A percentile compares a stretch with the other conserved stretches of the same genome.
Evolutionary conservation across 1,284 basidiomycete genomes (phyloP).

Genomic region (Thecaphora frezii): DNA sequence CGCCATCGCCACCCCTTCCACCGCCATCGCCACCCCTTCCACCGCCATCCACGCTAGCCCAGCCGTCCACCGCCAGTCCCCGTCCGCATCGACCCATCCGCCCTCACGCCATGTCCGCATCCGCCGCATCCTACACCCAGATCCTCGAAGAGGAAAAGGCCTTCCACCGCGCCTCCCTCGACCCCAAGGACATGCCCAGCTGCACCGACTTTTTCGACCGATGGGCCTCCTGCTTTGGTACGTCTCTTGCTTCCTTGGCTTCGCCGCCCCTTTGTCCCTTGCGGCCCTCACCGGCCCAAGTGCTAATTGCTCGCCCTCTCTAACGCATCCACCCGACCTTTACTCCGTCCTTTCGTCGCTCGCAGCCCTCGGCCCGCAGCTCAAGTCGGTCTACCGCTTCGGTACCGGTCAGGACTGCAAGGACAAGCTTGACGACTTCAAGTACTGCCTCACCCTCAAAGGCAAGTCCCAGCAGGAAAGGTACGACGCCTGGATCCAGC

Average conservation of each 20-base stretch:
- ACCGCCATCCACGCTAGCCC: too few species aligned
- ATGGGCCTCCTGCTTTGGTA: slow-evolving; percentile 52
- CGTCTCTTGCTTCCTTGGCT: neutral
- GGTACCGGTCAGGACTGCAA: slow-evolving; percentile 77
- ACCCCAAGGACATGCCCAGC: slow-evolving; percentile 39
- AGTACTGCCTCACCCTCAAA: slow-evolving; percentile 88
- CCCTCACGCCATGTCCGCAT: too few species aligned
- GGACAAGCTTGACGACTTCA: slow-evolving; percentile 85
- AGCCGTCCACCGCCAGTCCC: too few species aligned
- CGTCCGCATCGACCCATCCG: too few species aligned
- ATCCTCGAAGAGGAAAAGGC: slow-evolving; percentile 36
- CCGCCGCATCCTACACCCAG: too few species aligned
- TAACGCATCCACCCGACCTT: too few species aligned
- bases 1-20: too few species aligned
- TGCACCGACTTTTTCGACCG: slow-evolving; percentile 54
- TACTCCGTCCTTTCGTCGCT: too few species aligned
- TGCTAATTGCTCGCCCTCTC: too few species aligned
- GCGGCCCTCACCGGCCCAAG: too few species aligned
- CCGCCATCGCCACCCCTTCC: too few species aligned
- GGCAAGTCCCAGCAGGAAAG: slow-evolving; percentile 74
- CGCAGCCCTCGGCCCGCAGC: slow-evolving; percentile 75
- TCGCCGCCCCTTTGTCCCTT: too few species aligned
- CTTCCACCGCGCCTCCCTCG: slow-evolving; percentile 46
- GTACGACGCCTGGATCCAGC: slow-evolving; percentile 77
- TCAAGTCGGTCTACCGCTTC: slow-evolving; percentile 82